A percentile compares a stretch with the other conserved stretches of the same genome.
phyloP scores from a whole-genome alignment of 1,284 basidiomycete species.

The Naganishia sp. region DNA sequence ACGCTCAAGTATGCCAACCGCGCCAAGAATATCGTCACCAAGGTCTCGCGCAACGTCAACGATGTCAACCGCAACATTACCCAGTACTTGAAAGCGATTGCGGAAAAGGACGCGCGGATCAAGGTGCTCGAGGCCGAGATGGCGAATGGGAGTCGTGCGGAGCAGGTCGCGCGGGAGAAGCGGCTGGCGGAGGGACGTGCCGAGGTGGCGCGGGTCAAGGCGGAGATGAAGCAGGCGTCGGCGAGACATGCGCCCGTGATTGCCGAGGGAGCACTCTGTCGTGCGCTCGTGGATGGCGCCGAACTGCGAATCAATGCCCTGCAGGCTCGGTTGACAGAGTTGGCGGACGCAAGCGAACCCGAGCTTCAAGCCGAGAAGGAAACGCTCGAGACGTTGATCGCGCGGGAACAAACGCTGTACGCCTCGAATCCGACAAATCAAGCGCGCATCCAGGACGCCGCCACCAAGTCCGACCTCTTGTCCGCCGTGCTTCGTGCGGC shows the following conservation, averaged over 20 bases:
- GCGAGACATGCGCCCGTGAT: conserved; percentile 68
- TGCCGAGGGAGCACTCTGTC: conserved; percentile 72
- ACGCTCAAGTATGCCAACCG: conserved; percentile 93
- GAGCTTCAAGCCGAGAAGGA: conserved; percentile 72
- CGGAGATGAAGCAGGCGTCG: conserved; percentile 50
- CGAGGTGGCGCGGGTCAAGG: conserved; percentile 37
- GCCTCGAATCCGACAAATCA: conserved; percentile 65
- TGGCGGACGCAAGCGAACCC: conserved; percentile 57
- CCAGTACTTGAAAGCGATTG: conserved; percentile 89
- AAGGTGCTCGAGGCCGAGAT: conserved; percentile 73
- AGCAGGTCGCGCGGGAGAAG: conserved; percentile 28
- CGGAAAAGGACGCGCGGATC: conserved; percentile 58
- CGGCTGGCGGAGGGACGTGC: conserved; percentile 28
- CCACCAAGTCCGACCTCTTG: conserved; percentile 76
- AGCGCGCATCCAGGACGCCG: conserved; percentile 65
- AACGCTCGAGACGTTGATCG: conserved; percentile 68
- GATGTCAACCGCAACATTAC: conserved; percentile 90
- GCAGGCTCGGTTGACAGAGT: conserved; percentile 65
- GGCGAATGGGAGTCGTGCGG: conserved; percentile 62
- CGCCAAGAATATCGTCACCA: conserved; percentile 95
- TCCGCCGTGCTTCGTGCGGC: conserved; percentile 78
- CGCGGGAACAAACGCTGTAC: conserved; percentile 69
- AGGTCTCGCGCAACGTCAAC: conserved; percentile 83
- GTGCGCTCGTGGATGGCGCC: conserved; percentile 74
- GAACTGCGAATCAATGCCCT: conserved; percentile 69